A percentile compares a stretch with the other conserved stretches of the same genome.
These are phyloP conservation scores for Tardiomyces digboiensis DNA, from an alignment of 1,139 yeast genomes.

Conservation along the genomic window DNA sequence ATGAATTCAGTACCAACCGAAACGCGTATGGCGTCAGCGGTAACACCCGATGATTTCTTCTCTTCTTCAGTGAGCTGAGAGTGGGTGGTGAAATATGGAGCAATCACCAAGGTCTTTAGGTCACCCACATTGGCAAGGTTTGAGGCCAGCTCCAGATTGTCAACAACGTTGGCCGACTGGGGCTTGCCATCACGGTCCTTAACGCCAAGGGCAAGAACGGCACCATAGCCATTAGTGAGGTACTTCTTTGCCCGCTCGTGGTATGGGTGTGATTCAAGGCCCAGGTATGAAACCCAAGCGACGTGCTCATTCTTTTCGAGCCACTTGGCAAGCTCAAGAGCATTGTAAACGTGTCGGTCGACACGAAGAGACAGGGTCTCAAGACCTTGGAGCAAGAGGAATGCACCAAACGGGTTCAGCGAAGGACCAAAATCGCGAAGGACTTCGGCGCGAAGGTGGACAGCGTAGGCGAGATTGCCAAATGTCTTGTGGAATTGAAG, in stretches of 20 bases:
- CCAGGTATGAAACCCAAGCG: conserved; percentile 86
- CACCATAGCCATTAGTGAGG: conserved; percentile 71
- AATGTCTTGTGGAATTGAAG: conserved; percentile 71
- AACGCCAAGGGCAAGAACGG: conserved; percentile 83
- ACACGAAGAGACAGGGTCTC: conserved; percentile 91
- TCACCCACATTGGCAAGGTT: conserved; percentile 97
- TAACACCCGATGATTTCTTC: conserved; percentile 73
- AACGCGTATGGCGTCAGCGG: conserved; percentile 79
- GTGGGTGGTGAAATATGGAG: conserved; percentile 94
- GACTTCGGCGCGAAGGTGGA: conserved; percentile 74
- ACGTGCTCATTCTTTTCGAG: conserved; percentile 68
- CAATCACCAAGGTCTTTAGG: conserved; percentile 86
- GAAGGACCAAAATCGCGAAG: conserved; percentile 91
- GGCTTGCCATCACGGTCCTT: conserved; percentile 44
- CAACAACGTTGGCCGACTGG: conserved; percentile 78
- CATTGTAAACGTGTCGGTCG: conserved; percentile 82
- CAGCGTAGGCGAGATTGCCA: conserved; percentile 71
- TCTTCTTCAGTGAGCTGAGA: conserved; percentile 81
- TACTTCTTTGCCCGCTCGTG: conserved; percentile 80
- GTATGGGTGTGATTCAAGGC: conserved; percentile 72
- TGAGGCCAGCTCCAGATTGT: conserved; percentile 70
- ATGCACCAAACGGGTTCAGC: conserved; percentile 81
- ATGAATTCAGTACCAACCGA: conserved; percentile 86
- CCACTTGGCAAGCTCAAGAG: conserved; percentile 71
- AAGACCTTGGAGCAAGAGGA: conserved; percentile 80